Base-by-base conservation (phyloP, 2,329 filamentous ascomycete genomes). In the Biscogniauxia sp. region DNA sequence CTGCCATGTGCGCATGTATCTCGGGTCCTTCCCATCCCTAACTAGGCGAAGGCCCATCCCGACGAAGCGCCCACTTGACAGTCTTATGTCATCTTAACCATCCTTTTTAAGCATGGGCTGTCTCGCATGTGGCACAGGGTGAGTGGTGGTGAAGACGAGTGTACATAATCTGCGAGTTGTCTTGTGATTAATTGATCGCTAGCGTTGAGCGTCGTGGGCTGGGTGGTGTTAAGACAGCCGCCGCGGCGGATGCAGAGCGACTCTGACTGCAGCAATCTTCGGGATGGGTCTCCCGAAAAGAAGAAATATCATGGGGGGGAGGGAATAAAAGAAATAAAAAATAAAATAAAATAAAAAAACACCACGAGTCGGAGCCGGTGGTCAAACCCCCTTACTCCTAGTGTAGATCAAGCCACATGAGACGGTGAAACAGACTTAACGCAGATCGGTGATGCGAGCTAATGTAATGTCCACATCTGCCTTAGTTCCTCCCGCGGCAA, bases 191-290 rank as follows among this genome's bases (percentile, higher is more conserved):
- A 45, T 45, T 45, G 37, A 45, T 45, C 17, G 37, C 15, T 45
- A 45, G 37, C 37, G 37, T 45, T 13, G 37, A 45, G 37, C 37
- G 37, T 45, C 37, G 37, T n/a, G 37, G 11, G 15, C 37, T 45
- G 37, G 37, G 15, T 45, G 37, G 15, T 45, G 28, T 32, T 32
- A 32, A 45, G 37, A 45, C 11, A 45, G 37, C 37, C 37, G 37
- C 37, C 50, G 50, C 50, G 50, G 50, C 20, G 20, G 8, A 20
- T 51, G 50, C 50, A 25, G 20, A 51, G 19, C 50, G 19, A 51
- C 50, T 51, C 50, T 51, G 50, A 51, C 50, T 51, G 50, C 50
- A 51, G 50, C 50, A 45, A 51, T 51, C 6, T 20, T 51, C 50
- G 50, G 50, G 50, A 51, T 13, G 9, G 15, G 19, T 19, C 17